A percentile compares a stretch with the other conserved stretches of the same genome.
Evolutionary conservation across 2,329 filamentous ascomycete species (phyloP).

Genomic region (Ophiosphaerella narmari): DNA sequence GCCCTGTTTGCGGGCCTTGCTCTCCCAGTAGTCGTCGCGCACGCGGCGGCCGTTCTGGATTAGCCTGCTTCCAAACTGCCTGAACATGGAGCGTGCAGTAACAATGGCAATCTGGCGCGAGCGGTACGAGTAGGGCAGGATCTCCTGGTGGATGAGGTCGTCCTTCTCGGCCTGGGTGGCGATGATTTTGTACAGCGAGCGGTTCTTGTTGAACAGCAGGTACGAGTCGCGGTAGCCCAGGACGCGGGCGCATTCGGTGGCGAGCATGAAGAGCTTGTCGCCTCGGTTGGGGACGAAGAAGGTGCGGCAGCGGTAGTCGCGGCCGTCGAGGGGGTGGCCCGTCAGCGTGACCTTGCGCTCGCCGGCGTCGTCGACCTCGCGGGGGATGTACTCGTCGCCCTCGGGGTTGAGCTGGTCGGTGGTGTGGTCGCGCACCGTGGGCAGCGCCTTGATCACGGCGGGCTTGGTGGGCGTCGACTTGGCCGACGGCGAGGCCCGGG

Average conservation of each 20-base stretch:
- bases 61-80: slow-evolving; percentile 94
- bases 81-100: slow-evolving; percentile 96
- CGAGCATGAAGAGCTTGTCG: slow-evolving; percentile 97
- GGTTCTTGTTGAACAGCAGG: slow-evolving; percentile 96
- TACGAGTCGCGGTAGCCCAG: slow-evolving; percentile 97
- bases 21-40: slow-evolving; percentile 98
- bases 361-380: slow-evolving; percentile 89
- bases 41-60: slow-evolving; percentile 89
- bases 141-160: slow-evolving; percentile 91
- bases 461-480: slow-evolving; percentile 82
- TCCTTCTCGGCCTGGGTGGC: slow-evolving; percentile 96
- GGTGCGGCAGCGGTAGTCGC: slow-evolving; percentile 90
- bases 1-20: slow-evolving; percentile 93
- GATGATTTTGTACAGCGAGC: slow-evolving; percentile 96
- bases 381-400: slow-evolving; percentile 91
- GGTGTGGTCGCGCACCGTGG: slow-evolving; percentile 94
- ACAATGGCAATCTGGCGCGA: slow-evolving; percentile 99
- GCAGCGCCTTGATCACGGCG: slow-evolving; percentile 84
- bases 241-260: slow-evolving; percentile 93
- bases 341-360: slow-evolving; percentile 90
- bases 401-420: slow-evolving; percentile 90
- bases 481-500: slow-evolving; percentile 65
- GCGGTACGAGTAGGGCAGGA: slow-evolving; percentile 94
- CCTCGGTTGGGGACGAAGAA: slow-evolving; percentile 90
- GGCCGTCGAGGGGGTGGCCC: slow-evolving; percentile 78